Base-by-base conservation (phyloP, 768 basidiomycete genomes). In the Pleurotus ostreatus region DNA sequence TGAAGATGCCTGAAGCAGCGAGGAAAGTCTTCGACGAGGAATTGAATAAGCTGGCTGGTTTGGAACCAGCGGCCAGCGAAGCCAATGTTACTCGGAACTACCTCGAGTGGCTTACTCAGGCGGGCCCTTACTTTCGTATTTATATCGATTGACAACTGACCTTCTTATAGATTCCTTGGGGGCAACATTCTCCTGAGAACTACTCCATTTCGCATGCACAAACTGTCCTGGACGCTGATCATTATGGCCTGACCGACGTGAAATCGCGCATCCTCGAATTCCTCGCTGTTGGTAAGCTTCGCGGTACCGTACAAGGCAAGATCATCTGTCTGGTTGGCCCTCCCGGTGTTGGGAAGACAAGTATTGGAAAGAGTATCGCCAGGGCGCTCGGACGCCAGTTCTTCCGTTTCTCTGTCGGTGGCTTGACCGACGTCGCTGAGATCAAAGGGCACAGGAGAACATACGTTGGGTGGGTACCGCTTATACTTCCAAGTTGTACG, bases 381-480 rank as follows among this genome's bases (percentile, higher is more conserved):
- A 81, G 94, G 13, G 95, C 96, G 3, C 76, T 99, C 20, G 85
- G 88, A 23, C 74, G 96, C 57, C 87, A 93, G 68, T 98, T 98
- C 75, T 98, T 95, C 83, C 81, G 94, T 47, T 97, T 99, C 74
- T 93, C 90, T 7, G 96, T 98, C 3, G 96, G 97, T 60, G 96
- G 97, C 12, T 71, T 99, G 66, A 93, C 93, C 46, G 97, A 99
- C 68, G 94, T 98, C 0, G 97, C 97, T 55, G 97, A 98, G 79
- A 98, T 99, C 66, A 98, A 98, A 73, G 97, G 97, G 1, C 97
- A 99, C 66, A 75, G 97, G 64, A 77, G 97, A 68, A 99, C 96
- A n/a, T 98, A 97, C 66, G 92, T 95, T 52, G 92, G 90, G 87
- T 90, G 56, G 44, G 86, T 75, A 2, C 8, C 48, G 22, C 30